Evolutionary conservation across 2,329 filamentous ascomycete genomes (phyloP), one percentile per base, ranked within the genome.

Genomic region (Pseudogymnoascus sp.): DNA sequence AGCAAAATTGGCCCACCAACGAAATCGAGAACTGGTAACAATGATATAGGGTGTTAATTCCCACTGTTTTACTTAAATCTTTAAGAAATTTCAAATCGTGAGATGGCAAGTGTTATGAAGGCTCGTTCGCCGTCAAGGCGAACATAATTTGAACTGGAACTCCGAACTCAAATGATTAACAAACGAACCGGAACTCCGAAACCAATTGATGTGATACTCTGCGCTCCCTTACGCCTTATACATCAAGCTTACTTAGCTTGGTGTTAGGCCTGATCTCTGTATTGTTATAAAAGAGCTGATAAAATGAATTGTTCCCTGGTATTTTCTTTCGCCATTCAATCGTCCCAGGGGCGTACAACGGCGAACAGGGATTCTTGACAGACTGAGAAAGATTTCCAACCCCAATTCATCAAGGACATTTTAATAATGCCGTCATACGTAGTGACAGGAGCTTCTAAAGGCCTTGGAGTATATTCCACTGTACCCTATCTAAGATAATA

Each of bases 381-480:
- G 12, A 48, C 13, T 9, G 25, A 31, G 12, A 44, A 51, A 31
- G 3, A 51, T 29, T 51, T 31, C 4, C 17, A 42, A 1, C 13
- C 42, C 25, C 5, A 13, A 31, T 31, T 31, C n/a, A 51, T 51
- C n/a, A 2, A 51, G 10, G 13, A 51, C 25, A 51, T 4, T 61
- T 15, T 25, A 5, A 51, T 9, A 38, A 59, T 59, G 55, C 55
- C 55, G 31, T 59, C 55, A 25, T 59, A 59, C 6, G 55, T 59
- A 27, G 36, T 59, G 31, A 59, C 31, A n/a, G 55, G 55, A 36
- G 55, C 55, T 15, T 36, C 31, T 39, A 35, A 39, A 36, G 31
- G 55, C 15, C 36, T 59, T 36, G 31, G 55, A 39, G 55, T 59
- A 38, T 36, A n/a, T 36, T 39, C 9, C 8, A 35, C 55, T 15